These are phyloP conservation scores for Candida pseudoglaebosa DNA, from an alignment of 805 yeast species.

Conservation along the genomic window DNA sequence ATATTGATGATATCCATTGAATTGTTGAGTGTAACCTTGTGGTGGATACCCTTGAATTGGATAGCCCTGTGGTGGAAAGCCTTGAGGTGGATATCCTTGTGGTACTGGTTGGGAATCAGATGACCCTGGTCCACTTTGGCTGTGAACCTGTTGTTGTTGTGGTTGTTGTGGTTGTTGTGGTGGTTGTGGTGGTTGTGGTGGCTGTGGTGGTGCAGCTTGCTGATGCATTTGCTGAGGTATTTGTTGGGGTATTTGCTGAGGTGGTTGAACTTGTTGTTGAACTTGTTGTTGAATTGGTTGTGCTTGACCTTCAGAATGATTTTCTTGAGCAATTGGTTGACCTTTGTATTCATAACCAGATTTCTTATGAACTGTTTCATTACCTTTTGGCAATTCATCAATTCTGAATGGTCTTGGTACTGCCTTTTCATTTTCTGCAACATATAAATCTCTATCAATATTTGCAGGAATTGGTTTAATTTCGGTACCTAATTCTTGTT, in stretches of 20 bases:
- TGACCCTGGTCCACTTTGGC: too few species aligned
- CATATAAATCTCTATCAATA: constrained; percentile 85
- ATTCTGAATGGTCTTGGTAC: constrained; percentile 90
- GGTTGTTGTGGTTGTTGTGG: constrained; percentile 10
- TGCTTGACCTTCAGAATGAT: constrained; percentile 9
- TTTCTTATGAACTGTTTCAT: constrained; percentile 24
- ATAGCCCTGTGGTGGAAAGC: constrained; percentile 10
- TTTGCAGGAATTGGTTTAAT: constrained; percentile 95
- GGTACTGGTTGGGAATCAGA: not conserved
- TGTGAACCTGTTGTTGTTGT: constrained; percentile 9
- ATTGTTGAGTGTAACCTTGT: constrained; percentile 15
- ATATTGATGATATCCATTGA: constrained; percentile 17
- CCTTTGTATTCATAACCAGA: constrained; percentile 45
- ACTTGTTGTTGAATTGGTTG: constrained; percentile 9
- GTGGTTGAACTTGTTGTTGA: constrained; percentile 5
- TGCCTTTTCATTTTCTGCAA: constrained; percentile 68
- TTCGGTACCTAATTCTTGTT: constrained; percentile 96
- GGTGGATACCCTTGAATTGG: constrained; percentile 16
- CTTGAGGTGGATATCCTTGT: constrained; percentile 6
- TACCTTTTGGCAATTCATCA: constrained; percentile 51
- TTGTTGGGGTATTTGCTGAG: too few species aligned
- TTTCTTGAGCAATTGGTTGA: constrained; percentile 30
- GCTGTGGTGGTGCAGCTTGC: constrained; percentile 8
- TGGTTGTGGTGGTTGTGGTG: constrained; percentile 8
- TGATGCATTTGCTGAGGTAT: constrained; percentile 5